These are phyloP conservation scores for Colletotrichum aenigma DNA, from an alignment of 2,329 filamentous ascomycete species.

Conservation along the genomic window DNA sequence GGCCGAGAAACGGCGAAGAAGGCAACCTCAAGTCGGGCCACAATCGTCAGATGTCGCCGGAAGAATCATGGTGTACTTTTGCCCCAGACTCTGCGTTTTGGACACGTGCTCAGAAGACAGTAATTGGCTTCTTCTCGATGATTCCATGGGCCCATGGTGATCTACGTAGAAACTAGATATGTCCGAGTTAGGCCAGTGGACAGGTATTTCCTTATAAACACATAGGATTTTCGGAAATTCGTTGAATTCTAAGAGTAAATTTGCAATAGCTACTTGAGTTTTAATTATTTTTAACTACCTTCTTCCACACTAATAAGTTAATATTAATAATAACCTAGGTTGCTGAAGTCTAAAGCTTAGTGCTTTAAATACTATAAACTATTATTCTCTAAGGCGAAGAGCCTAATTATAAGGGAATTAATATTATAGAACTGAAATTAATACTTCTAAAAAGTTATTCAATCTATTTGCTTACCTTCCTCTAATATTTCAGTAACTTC, in stretches of 20 bases:
- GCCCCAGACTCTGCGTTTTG: neutral
- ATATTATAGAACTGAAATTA: neutral
- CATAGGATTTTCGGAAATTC: neutral
- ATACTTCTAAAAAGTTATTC: neutral
- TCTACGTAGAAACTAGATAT: neutral
- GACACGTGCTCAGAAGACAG: neutral
- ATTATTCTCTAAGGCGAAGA: neutral
- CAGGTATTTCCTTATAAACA: neutral
- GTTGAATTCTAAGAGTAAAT: neutral
- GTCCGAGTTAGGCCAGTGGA: neutral
- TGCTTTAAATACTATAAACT: neutral
- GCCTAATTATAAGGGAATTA: neutral
- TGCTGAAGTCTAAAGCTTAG: neutral
- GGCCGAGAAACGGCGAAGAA: neutral
- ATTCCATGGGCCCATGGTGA: neutral
- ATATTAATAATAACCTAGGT: neutral
- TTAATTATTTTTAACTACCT: neutral
- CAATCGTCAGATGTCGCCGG: neutral
- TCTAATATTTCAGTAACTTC: neutral
- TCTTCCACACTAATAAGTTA: neutral
- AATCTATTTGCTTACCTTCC: neutral
- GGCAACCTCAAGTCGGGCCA: neutral
- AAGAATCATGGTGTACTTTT: neutral
- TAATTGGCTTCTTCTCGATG: neutral
- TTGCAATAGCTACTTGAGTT: neutral